phyloP scores from a whole-genome alignment of 2,329 filamentous ascomycete species.

The Colletotrichum abscissum region DNA sequence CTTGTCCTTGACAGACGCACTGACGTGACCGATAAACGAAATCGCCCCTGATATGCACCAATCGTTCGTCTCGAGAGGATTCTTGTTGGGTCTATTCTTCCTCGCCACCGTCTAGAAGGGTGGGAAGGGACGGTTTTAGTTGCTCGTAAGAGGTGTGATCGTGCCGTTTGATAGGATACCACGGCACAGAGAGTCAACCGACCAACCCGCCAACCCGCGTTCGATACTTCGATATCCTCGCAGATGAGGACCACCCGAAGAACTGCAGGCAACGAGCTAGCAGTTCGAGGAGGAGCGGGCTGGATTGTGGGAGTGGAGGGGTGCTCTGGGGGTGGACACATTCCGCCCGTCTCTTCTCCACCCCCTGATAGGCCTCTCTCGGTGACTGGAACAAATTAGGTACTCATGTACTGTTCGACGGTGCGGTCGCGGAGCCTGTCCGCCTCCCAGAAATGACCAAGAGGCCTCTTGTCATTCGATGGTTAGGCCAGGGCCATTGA shows the following conservation, averaged over 20 bases:
- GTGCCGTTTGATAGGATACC: constrained; percentile 22
- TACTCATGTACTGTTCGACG: background rate
- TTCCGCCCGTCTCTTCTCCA: constrained; percentile 13
- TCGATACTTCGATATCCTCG: background rate
- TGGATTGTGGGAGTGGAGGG: constrained; percentile 7
- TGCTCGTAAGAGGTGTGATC: background rate
- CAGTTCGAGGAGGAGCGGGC: background rate
- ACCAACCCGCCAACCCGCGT: background rate
- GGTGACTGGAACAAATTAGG: constrained; percentile 22
- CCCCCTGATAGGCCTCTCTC: constrained; percentile 19
- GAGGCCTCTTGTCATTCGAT: background rate
- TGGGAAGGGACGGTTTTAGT: background rate
- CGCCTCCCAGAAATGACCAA: background rate
- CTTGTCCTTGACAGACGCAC: constrained; percentile 12
- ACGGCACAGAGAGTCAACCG: background rate
- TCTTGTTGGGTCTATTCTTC: background rate
- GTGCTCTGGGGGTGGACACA: constrained; percentile 12
- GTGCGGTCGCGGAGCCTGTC: background rate
- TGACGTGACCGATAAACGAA: constrained; percentile 17
- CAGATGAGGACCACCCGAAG: background rate
- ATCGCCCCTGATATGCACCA: constrained; percentile 3
- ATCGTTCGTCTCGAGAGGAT: background rate
- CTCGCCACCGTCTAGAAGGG: constrained; percentile 27
- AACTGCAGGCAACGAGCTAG: background rate
- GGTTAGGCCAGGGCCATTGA: background rate